Evolutionary conservation across 345 rosid genomes (phyloP).

Genomic region (Isatis tinctoria): DNA sequence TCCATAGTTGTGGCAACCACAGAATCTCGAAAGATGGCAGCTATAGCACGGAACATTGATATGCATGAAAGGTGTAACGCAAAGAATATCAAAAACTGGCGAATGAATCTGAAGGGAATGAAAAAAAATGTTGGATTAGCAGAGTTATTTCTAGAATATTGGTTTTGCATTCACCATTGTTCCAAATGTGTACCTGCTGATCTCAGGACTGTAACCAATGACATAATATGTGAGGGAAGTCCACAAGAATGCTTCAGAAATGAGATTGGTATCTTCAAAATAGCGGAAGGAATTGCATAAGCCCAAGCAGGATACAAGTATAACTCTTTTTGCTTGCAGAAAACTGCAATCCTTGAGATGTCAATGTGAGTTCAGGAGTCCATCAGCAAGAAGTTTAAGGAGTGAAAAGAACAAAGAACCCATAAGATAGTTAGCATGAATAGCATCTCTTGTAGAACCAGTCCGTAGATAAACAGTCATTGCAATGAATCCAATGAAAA

Average conservation of each 20-base stretch:
- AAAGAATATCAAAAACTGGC: constrained; percentile 53
- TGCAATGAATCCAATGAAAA: constrained; percentile 31
- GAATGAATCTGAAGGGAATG: constrained; percentile 47
- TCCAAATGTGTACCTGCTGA: constrained; percentile 30
- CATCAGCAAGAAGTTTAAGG: constrained; percentile 41
- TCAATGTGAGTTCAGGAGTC: constrained; percentile 46
- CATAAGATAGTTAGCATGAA: constrained; percentile 38
- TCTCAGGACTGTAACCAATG: constrained; percentile 49
- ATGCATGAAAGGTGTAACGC: constrained; percentile 48
- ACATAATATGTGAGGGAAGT: constrained; percentile 44
- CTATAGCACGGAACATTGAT: constrained; percentile 49
- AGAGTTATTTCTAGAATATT: neutral
- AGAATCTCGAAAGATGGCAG: constrained; percentile 43
- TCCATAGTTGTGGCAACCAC: constrained; percentile 45
- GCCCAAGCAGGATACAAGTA: constrained; percentile 52
- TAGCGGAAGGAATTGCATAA: constrained; percentile 42
- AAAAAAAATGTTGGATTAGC: neutral
- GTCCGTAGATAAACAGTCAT: constrained; percentile 40
- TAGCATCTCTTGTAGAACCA: constrained; percentile 26
- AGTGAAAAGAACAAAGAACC: constrained; percentile 37
- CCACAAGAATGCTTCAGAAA: constrained; percentile 40
- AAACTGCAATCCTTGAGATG: constrained; percentile 40
- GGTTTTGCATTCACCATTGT: no score
- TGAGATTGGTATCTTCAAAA: constrained; percentile 45
- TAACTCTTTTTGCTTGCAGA: constrained; percentile 42